phyloP scores from a whole-genome alignment of 495 filamentous ascomycete species.

The Penicillium lagena region DNA sequence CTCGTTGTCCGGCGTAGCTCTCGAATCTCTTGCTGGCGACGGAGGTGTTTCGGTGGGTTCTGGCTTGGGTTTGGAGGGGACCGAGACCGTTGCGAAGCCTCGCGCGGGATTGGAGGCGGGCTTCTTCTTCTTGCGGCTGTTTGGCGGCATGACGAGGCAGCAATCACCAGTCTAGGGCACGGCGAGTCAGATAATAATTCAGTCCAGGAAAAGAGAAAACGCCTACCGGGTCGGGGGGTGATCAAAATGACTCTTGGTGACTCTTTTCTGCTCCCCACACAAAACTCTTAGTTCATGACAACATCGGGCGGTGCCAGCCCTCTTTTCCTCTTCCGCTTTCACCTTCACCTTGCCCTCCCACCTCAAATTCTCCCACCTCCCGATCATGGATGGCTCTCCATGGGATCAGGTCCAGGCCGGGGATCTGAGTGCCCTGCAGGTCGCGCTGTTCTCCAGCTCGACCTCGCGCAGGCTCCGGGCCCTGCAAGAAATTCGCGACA shows the following conservation, averaged over 20 bases:
- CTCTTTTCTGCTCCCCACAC: conserved; percentile 19
- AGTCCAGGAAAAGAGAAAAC: too few relatives aligned
- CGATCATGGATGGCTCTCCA: conserved; percentile 43
- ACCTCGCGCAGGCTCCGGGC: conserved; percentile 40
- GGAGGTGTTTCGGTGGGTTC: conserved; percentile 23
- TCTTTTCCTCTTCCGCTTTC: conserved; percentile 8
- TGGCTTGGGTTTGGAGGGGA: conserved; percentile 63
- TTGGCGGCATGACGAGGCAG: conserved; percentile 50
- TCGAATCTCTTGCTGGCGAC: conserved; percentile 28
- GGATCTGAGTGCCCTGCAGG: conserved; percentile 38
- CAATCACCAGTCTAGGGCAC: too few relatives aligned
- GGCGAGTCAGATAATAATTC: too few relatives aligned
- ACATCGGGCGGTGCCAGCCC: conserved; percentile 27
- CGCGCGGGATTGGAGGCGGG: conserved; percentile 73
- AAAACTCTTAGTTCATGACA: conserved; percentile 41
- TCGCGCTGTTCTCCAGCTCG: conserved; percentile 42
- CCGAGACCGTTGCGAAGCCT: conserved; percentile 87
- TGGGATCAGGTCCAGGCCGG: conserved; percentile 44
- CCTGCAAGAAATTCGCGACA: conserved; percentile 44
- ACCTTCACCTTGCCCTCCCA: conserved; percentile 7
- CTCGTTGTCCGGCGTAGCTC: conserved; percentile 36
- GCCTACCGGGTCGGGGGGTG: too few relatives aligned
- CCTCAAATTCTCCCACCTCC: conserved; percentile 19
- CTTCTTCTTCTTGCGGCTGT: conserved; percentile 88
- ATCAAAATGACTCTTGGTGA: neutral